Percentiles rank a stretch among this genome's conserved stretches.
These are phyloP conservation scores for Saccharomycopsis oosterbeekiorum DNA, from an alignment of 805 yeast species.

Conservation along the genomic window DNA sequence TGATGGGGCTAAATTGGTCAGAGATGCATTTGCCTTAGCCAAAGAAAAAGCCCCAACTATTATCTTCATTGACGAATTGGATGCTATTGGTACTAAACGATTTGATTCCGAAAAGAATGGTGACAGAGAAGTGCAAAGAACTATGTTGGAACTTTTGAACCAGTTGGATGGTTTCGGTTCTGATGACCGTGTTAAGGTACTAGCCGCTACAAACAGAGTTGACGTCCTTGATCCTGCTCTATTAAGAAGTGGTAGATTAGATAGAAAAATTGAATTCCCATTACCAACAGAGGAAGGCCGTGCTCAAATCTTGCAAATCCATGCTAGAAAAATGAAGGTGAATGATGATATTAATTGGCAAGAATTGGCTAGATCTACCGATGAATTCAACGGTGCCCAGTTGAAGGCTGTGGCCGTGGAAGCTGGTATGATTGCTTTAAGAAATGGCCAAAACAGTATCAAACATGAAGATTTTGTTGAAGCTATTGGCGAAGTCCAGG, in stretches of 20 bases:
- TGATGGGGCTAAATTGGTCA: slow-evolving; percentile 95
- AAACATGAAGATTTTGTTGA: slow-evolving; percentile 98
- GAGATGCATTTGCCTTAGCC: slow-evolving; percentile 96
- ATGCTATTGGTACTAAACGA: slow-evolving; percentile 97
- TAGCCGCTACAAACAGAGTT: slow-evolving; percentile 97
- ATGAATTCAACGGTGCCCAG: slow-evolving; percentile 98
- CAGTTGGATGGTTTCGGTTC: slow-evolving; percentile 97
- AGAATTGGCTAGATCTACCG: slow-evolving; percentile 95
- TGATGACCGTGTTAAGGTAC: slow-evolving; percentile 92
- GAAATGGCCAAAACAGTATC: slow-evolving; percentile 85
- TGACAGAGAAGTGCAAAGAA: slow-evolving; percentile 97
- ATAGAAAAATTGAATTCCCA: slow-evolving; percentile 96
- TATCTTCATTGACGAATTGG: slow-evolving; percentile 95
- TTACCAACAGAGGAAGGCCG: slow-evolving; percentile 96
- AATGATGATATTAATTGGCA: slow-evolving; percentile 93
- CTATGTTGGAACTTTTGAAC: slow-evolving; percentile 95
- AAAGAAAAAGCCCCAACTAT: slow-evolving; percentile 98
- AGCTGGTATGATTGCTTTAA: slow-evolving; percentile 98
- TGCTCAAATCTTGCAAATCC: slow-evolving; percentile 93
- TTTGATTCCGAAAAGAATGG: slow-evolving; percentile 96
- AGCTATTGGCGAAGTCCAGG: slow-evolving; percentile 96
- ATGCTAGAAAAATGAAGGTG: slow-evolving; percentile 92
- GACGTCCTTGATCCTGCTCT: slow-evolving; percentile 98
- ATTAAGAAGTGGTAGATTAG: slow-evolving; percentile 93
- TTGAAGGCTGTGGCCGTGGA: slow-evolving; percentile 97